phyloP scores from a whole-genome alignment of 2,329 filamentous ascomycete genomes.

The Ophiostoma sp. region DNA sequence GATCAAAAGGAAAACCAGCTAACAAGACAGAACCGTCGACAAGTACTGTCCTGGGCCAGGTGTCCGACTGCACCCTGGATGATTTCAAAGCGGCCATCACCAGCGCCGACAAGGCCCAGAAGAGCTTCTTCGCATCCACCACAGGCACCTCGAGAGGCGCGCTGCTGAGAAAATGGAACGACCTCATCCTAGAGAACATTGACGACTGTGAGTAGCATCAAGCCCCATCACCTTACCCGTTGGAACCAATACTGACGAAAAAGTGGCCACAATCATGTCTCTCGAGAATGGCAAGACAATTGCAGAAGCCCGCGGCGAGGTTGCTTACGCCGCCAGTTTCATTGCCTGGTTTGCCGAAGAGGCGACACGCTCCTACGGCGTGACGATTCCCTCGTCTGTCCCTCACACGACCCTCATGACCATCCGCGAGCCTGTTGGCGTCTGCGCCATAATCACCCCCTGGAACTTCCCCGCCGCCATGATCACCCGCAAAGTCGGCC shows the following conservation, averaged over 20 bases:
- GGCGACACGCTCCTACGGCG: slow-evolving; percentile 71
- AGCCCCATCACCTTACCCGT: too few relatives aligned
- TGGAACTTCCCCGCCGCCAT: slow-evolving; percentile 87
- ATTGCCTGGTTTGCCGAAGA: slow-evolving; percentile 82
- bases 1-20: too few relatives aligned
- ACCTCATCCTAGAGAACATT: slow-evolving; percentile 78
- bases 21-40: neutral
- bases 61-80: neutral
- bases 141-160: neutral
- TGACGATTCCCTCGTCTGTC: slow-evolving; percentile 69
- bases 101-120: neutral
- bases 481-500: slow-evolving; percentile 69
- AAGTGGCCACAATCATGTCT: neutral
- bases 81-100: neutral
- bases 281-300: slow-evolving; percentile 69
- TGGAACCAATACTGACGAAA: neutral
- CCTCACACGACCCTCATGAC: slow-evolving; percentile 65
- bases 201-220: slow-evolving; percentile 54
- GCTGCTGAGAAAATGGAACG: slow-evolving; percentile 77
- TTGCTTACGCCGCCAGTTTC: slow-evolving; percentile 71
- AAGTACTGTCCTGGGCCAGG: neutral
- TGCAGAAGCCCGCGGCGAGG: slow-evolving; percentile 71
- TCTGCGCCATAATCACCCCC: slow-evolving; percentile 79
- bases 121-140: neutral
- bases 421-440: slow-evolving; percentile 79